Evolutionary conservation across 768 basidiomycete species (phyloP), one percentile per base, ranked within the genome.

Genomic region (Hortiboletus flavorubellus): DNA sequence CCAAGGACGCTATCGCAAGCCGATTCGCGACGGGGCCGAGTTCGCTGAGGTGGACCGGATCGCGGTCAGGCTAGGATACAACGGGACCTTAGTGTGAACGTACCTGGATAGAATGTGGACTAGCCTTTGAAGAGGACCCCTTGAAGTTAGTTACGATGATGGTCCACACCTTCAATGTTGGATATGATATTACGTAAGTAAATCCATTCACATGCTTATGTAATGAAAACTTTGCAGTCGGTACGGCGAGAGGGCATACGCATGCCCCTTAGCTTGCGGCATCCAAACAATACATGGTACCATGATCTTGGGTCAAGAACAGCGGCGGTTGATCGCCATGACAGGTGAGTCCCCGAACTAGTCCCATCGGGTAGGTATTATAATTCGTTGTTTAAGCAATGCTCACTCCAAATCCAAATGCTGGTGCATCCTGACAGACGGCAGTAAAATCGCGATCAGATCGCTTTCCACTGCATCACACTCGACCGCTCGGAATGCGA

Each of bases 361-460:
- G 5, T 33, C 57, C 64, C 64, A 59, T 56, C 34, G 49, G 49
- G 55, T 46, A 63, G 26, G 38, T 34, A 49, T 51, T 49, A 40
- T 51, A 46, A 44, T 37, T 12, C 26, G 44, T 35, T 15, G 47
- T 65, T 56, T 53, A 37, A 60, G 64, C 39, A 68, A 58, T 45
- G 5, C 45, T 14, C 46, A 53, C 55, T 52, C 60, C 54, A 49
- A 48, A 44, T 46, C 42, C 50, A 41, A 41, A 35, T 51, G 37
- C 46, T 40, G 43, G 31, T 46, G 10, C 11, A 41, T 18, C 38
- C 51, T 56, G 31, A 35, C n/a, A 48, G 37, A 68, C 54, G 49
- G 52, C 55, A 51, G 44, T 31, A 10, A 15, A 35, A 59, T 47
- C n/a, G 58, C 66, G 66, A 66, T 67, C 67, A 46, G 59, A 67